Evolutionary conservation across 345 rosid species (phyloP), one percentile per base, ranked within the genome.

Genomic region (Trapa bicornis): DNA sequence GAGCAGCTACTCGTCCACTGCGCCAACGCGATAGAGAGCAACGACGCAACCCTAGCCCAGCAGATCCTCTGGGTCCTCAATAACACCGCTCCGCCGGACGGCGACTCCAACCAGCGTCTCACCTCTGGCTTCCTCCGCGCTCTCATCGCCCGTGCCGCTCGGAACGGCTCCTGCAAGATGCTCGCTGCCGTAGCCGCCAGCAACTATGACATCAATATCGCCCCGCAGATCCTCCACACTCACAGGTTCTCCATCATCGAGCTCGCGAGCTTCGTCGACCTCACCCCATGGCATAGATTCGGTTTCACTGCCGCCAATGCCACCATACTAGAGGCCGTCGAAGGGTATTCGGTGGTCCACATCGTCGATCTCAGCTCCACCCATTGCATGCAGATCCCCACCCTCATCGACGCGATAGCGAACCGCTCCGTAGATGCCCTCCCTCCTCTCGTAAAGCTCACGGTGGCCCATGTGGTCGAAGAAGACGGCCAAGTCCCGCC

Each of bases 321-420:
- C 15, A 86, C 89, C 2, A 81, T 93, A 3, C 64, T 89, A 2
- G 96, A 93, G 61, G 93, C 97, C 0, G 76, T 86, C 3, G 86
- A 93, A 67, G 97, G 97, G 63, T 83, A 75, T 65, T 77, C 94
- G 0, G 77, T 81, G 6, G 73, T 93, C 37, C 98, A 90, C 70
- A 88, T 93, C 58, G 92, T 93, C 22, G 98, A 93, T 74, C 73
- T 93, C 29, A 87, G 94, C 82, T 77, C 78, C 56, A 90, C 90
- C 3, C 94, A 90, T 65, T 93, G 96, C 88, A 93, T 93, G 98
- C 98, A 93, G 77, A 88, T 93, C 68, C 98, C 97, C 45, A 93
- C 94, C 10, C 86, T 90, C 2, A 77, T 93, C 36, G 97, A 90
- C 61, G 87, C 96, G 13, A 74, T 93, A 8, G 80, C 94, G 6